Base-by-base conservation (phyloP, 1,284 basidiomycete species). In the Irpex sp. region DNA sequence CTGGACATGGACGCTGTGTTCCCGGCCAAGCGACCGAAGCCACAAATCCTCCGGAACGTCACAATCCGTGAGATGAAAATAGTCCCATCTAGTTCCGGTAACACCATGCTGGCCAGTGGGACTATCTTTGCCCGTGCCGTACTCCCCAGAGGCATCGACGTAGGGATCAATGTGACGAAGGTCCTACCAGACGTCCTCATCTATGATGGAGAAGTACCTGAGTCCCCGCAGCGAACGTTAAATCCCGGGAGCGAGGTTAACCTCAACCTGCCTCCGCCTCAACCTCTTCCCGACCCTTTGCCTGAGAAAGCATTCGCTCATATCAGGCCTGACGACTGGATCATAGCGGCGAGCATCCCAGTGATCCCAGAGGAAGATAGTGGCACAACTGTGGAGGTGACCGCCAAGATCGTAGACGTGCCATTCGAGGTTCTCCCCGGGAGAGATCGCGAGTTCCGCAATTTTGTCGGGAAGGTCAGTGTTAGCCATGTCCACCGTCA, bases 21-120 rank as follows among this genome's bases (percentile, higher is more conserved):
- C 71, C 91, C 91, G 7, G 81, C 82, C 0, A 88, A 88, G 0
- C 71, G 78, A 52, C 83, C 85, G 2, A 81, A 79, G 44, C 90
- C 91, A 0, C 77, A 82, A 31, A 78, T 93, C 52, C 78, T 93
- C 17, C 83, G 82, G 17, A 78, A 91, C 64, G 86, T 93, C 37
- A 88, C 87, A 2, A 87, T 93, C 63, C 81, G 80, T 34, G 81
- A 90, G 68, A 92, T 93, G 91, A 84, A 82, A 68, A 82, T 93
- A 63, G 83, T 79, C 62, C 80, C 88, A 3, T 65, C 68, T 0
- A 77, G 76, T 8, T 65, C 70, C n/a, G 63, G 58, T 21, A 63
- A 59, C 55, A 73, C 73, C 0, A 81, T 92, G 69, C 75, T 87
- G 19, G 87, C 89, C 0, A 90, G 85, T 68, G 91, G 89, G 9